Conservation (phyloP, 106 monocot genomes). For the Apostasia shenzhenica region DNA sequence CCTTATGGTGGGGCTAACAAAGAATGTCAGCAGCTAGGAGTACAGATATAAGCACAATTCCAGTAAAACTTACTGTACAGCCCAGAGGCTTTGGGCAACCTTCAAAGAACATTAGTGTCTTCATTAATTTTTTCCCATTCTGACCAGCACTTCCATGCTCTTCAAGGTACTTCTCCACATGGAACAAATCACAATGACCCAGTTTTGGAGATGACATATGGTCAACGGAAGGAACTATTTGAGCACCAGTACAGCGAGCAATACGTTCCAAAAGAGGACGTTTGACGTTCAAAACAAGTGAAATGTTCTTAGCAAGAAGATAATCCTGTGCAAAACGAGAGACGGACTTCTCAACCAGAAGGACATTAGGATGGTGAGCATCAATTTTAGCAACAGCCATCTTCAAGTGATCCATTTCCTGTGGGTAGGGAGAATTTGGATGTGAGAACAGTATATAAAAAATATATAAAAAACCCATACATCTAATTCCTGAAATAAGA, state of each 20-base stretch:
- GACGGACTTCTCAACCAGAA: constrained; percentile 87
- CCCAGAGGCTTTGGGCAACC: constrained; percentile 86
- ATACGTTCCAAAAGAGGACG: constrained; percentile 69
- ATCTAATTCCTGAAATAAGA: too few species aligned
- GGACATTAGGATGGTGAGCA: constrained; percentile 74
- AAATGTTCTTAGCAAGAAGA: constrained; percentile 78
- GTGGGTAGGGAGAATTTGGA: not conserved
- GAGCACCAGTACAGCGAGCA: constrained; percentile 86
- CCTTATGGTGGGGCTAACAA: too few species aligned
- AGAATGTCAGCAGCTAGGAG: too few species aligned
- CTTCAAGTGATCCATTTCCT: constrained; percentile 92
- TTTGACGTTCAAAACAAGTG: constrained; percentile 91
- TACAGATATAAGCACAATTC: not conserved
- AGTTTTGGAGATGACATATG: constrained; percentile 59
- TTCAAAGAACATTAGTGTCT: constrained; percentile 90
- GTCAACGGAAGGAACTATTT: constrained; percentile 80
- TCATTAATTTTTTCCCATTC: constrained; percentile 45
- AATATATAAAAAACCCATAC: too few species aligned
- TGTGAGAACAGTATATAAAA: not conserved
- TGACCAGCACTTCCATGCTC: constrained; percentile 58
- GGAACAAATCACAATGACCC: constrained; percentile 71
- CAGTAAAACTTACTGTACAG: constrained; percentile 62
- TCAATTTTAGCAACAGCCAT: constrained; percentile 96
- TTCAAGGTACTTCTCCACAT: constrained; percentile 79
- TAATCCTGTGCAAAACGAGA: constrained; percentile 85